Base-by-base conservation (phyloP, 129 eudicot species). In the Flaveria brownii region DNA sequence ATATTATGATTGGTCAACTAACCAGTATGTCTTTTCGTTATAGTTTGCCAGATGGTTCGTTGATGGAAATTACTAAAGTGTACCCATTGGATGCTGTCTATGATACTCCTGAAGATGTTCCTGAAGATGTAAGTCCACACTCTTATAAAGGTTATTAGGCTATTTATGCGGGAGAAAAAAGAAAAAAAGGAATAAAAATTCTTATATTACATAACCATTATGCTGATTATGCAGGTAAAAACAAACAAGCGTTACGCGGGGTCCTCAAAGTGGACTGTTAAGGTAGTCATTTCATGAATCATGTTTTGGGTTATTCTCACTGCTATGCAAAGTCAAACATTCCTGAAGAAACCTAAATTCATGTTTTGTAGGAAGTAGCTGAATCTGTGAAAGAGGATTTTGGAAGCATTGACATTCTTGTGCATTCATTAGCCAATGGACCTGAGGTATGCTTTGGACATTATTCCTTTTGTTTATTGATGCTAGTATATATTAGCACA, bases 41-140 rank as follows among this genome's bases (percentile, higher is more conserved):
- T 83, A 93, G 98, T 84, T 80, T 93, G 87, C 98, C 98, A 41
- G 96, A 93, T 78, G 98, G 97, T 75, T 93, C 97, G 60, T 72
- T 93, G 75, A 93, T 93, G 98, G 91, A 93, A 82, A 93, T 93
- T 26, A 74, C 91, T 16, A 93, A 93, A 84, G 91, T 93, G 22
- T 93, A 93, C 79, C 97, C 97, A 33, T 55, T 93, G 51, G 98
- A 93, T 84, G 98, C 97, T n/a, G 91, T 93, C 78, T 93, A 45
- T 81, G 98, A 93, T 74, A 80, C 65, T 78, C 96, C 85, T 47
- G 98, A 93, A 80, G 98, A 93, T 82, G 98, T 93, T 68, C 98
- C 97, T 9, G 98, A 93, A 86, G 97, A 90, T 85, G 98, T 93
- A 88, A 61, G 88, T 30, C 28, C 63, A 36, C 17, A n/a, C 25